phyloP scores from a whole-genome alignment of 768 basidiomycete genomes.

The Auricularia sp. region DNA sequence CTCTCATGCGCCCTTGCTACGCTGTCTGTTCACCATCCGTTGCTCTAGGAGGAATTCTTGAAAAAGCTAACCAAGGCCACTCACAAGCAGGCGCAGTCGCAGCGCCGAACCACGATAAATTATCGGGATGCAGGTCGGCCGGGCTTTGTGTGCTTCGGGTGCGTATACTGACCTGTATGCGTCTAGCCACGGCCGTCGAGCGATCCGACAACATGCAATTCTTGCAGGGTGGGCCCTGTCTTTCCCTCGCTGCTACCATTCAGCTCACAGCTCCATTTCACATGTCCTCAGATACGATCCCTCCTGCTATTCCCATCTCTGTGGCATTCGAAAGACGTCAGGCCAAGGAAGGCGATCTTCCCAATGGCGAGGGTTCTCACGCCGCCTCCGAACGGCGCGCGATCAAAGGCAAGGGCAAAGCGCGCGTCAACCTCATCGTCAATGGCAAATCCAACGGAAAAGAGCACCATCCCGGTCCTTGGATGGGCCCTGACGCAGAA shows the following conservation, averaged over 20 bases:
- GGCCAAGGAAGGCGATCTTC: constrained; percentile 38
- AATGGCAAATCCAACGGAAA: neutral
- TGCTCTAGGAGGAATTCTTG: constrained; percentile 71
- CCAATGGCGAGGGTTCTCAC: constrained; percentile 1
- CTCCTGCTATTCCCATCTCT: constrained; percentile 45
- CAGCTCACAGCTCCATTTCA: constrained; percentile 3
- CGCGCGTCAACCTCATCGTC: neutral
- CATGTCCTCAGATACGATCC: constrained; percentile 48
- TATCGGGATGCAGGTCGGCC: constrained; percentile 70
- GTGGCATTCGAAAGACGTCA: constrained; percentile 51
- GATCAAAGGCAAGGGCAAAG: neutral
- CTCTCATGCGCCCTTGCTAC: neutral
- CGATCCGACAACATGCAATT: constrained; percentile 65
- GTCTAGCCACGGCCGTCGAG: constrained; percentile 45
- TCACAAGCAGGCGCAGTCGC: constrained; percentile 50
- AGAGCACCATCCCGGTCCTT: neutral
- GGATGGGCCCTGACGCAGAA: neutral
- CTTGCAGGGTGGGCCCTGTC: constrained; percentile 41
- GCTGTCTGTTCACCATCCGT: constrained; percentile 3
- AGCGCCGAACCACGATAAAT: constrained; percentile 47
- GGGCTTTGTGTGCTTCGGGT: neutral
- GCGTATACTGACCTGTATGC: neutral
- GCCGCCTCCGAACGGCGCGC: neutral
- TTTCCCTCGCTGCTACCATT: neutral
- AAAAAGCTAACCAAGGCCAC: constrained; percentile 64